phyloP scores from a whole-genome alignment of 1,284 basidiomycete genomes.

The Leccinum subrobustum region DNA sequence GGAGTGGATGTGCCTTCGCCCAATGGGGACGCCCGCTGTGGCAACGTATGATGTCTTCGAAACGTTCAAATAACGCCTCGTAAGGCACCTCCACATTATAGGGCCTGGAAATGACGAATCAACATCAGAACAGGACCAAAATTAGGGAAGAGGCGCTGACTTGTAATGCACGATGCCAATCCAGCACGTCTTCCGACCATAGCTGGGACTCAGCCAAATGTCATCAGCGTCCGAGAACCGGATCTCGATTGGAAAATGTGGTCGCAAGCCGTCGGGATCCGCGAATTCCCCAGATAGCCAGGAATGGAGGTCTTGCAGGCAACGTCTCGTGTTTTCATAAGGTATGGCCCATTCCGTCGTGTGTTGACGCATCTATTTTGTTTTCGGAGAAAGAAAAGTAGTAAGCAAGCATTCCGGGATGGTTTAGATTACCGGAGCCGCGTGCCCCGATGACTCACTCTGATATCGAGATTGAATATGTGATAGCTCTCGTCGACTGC shows the following conservation, averaged over 20 bases:
- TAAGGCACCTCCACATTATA: constrained; percentile 91
- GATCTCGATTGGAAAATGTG: constrained; percentile 94
- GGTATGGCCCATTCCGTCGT: constrained; percentile 95
- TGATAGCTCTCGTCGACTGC: constrained; percentile 72
- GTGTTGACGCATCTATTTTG: constrained; percentile 78
- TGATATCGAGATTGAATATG: constrained; percentile 84
- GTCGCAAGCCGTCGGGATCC: constrained; percentile 71
- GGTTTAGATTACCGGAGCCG: constrained; percentile 20
- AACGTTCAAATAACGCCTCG: constrained; percentile 75
- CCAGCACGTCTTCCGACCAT: constrained; percentile 83
- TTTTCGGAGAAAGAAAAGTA: constrained; percentile 1
- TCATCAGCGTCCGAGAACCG: constrained; percentile 88
- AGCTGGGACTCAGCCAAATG: constrained; percentile 91
- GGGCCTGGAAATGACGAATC: constrained; percentile 54
- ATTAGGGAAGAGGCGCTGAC: constrained; percentile 45
- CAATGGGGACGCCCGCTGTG: constrained; percentile 92
- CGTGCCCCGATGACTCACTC: constrained; percentile 44
- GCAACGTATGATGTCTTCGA: constrained; percentile 72
- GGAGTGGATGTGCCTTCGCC: constrained; percentile 90
- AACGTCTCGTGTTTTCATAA: constrained; percentile 58
- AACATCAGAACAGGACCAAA: neutral
- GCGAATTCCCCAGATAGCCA: constrained; percentile 76
- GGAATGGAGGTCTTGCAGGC: constrained; percentile 70
- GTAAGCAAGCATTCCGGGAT: neutral
- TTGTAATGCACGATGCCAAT: constrained; percentile 96